These are phyloP conservation scores for Cyclotella distinguenda DNA, from an alignment of 108 stramenopile species.

Conservation along the genomic window DNA sequence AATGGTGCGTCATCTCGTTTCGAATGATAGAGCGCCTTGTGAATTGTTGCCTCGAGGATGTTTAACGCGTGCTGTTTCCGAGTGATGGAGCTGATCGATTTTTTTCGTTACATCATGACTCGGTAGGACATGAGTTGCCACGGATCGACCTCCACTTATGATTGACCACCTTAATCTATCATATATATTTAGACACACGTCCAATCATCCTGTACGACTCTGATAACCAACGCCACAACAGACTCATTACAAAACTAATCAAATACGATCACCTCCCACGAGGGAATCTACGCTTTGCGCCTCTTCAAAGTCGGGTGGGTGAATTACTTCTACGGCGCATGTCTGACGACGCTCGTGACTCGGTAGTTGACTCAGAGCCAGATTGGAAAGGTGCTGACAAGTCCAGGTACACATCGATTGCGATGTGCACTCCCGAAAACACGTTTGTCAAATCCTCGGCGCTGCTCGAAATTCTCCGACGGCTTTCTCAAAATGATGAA, in stretches of 20 bases:
- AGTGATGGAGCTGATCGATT: too few relatives aligned
- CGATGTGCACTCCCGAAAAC: conserved; percentile 18
- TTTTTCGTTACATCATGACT: too few relatives aligned
- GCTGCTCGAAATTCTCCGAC: conserved; percentile 24
- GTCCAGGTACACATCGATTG: conserved; percentile 27
- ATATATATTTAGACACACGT: conserved; percentile 14
- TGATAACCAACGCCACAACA: conserved; percentile 9
- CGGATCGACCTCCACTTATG: neutral
- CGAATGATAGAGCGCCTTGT: neutral
- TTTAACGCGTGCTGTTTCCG: too few relatives aligned
- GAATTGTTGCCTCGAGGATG: neutral
- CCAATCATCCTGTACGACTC: conserved; percentile 45
- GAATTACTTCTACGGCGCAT: conserved; percentile 36
- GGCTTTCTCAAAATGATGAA: neutral
- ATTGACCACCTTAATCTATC: neutral
- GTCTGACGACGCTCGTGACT: neutral
- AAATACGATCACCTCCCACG: conserved; percentile 28
- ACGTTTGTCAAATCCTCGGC: conserved; percentile 42
- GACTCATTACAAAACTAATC: conserved; percentile 22
- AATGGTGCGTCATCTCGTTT: neutral
- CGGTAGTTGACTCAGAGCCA: neutral
- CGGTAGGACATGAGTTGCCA: neutral
- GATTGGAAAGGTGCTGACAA: neutral
- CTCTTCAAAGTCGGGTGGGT: conserved; percentile 40
- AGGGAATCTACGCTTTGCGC: conserved; percentile 38